phyloP scores from a whole-genome alignment of 2,329 filamentous ascomycete genomes.

The Fusarium sp. region DNA sequence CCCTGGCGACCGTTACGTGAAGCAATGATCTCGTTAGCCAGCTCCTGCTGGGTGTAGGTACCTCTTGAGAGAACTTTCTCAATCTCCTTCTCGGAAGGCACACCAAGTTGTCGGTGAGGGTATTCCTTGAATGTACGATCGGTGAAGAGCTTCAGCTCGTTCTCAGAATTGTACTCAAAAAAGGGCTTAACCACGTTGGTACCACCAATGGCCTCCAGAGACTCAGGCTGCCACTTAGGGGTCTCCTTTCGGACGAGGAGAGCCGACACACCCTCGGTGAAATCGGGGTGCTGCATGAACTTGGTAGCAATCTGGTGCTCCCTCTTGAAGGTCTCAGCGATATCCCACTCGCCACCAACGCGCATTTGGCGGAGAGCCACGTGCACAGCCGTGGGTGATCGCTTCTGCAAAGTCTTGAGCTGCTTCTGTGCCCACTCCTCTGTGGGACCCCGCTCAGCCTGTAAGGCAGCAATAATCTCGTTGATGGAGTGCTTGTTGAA shows the following conservation, averaged over 20 bases:
- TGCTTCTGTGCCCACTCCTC: slow-evolving; percentile 84
- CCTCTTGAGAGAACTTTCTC: slow-evolving; percentile 58
- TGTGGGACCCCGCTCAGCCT: slow-evolving; percentile 64
- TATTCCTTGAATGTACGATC: slow-evolving; percentile 76
- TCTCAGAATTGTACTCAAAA: slow-evolving; percentile 66
- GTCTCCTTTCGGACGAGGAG: slow-evolving; percentile 78
- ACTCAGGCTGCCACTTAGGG: slow-evolving; percentile 82
- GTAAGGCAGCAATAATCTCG: slow-evolving; percentile 78
- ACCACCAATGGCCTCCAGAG: slow-evolving; percentile 74
- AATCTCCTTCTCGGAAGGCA: slow-evolving; percentile 79
- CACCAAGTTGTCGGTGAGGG: slow-evolving; percentile 75
- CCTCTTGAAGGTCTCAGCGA: slow-evolving; percentile 84
- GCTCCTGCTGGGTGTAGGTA: slow-evolving; percentile 64
- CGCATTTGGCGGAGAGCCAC: slow-evolving; percentile 89
- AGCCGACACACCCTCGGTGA: slow-evolving; percentile 89
- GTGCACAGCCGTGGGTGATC: slow-evolving; percentile 88
- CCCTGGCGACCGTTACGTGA: slow-evolving; percentile 75
- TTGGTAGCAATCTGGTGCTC: slow-evolving; percentile 86
- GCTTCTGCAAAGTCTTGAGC: slow-evolving; percentile 77
- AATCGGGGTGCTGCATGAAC: slow-evolving; percentile 94
- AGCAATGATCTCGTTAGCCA: slow-evolving; percentile 73
- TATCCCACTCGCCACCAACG: slow-evolving; percentile 80
- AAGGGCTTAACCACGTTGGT: slow-evolving; percentile 74
- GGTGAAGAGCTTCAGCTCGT: slow-evolving; percentile 72
- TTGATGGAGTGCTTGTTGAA: slow-evolving; percentile 76